Conservation (phyloP, 2,329 filamentous ascomycete species). For the Monosporascus sp. region DNA sequence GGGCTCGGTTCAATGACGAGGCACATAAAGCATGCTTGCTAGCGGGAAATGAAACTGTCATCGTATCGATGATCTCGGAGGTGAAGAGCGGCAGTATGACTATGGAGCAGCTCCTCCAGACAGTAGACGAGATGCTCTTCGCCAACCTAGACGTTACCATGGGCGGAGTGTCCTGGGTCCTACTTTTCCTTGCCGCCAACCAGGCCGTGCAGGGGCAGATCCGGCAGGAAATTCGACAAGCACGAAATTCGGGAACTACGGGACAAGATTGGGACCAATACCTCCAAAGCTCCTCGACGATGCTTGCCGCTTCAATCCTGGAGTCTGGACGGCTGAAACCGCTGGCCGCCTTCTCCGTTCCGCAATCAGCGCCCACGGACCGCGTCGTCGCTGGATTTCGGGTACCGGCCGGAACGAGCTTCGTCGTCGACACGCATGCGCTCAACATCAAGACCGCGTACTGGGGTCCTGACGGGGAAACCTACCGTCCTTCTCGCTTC, state of each 20-base stretch:
- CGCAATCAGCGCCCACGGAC: constrained; percentile 32
- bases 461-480: constrained; percentile 32
- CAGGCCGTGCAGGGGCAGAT: constrained; percentile 20
- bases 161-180: constrained; percentile 32
- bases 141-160: constrained; percentile 34
- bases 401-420: constrained; percentile 32
- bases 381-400: constrained; percentile 28
- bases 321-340: constrained; percentile 35
- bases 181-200: constrained; percentile 32
- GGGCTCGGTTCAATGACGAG: constrained; percentile 29
- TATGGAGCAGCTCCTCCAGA: constrained; percentile 31
- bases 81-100: constrained; percentile 16
- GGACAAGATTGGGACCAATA: neutral
- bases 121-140: constrained; percentile 35
- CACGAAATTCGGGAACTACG: neutral
- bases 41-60: neutral
- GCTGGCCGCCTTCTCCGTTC: constrained; percentile 34
- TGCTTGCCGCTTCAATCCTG: constrained; percentile 29
- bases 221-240: constrained; percentile 11
- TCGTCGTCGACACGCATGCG: constrained; percentile 37
- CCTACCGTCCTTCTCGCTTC: constrained; percentile 30
- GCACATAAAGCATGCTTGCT: constrained; percentile 1
- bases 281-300: constrained; percentile 1
- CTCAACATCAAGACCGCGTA: constrained; percentile 34
- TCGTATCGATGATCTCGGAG: constrained; percentile 13